phyloP scores from a whole-genome alignment of 805 yeast genomes.

The Pichia insulana region DNA sequence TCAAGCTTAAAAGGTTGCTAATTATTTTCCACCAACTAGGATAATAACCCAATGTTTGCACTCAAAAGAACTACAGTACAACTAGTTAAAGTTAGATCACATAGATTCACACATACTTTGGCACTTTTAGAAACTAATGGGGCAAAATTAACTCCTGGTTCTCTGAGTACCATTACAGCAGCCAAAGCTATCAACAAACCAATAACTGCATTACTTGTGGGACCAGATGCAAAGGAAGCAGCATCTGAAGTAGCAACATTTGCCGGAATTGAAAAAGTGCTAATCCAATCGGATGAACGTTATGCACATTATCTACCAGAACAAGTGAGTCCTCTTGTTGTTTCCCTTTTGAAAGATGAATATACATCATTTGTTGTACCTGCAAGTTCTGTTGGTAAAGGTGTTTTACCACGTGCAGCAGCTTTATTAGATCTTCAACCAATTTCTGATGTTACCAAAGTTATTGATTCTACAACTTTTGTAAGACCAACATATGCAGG shows the following conservation, averaged over 20 bases:
- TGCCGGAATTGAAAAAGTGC: constrained; percentile 43
- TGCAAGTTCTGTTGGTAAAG: constrained; percentile 83
- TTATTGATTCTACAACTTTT: constrained; percentile 61
- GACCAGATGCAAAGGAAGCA: constrained; percentile 47
- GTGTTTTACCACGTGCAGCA: constrained; percentile 76
- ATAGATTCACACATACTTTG: constrained; percentile 57
- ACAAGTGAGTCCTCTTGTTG: constrained; percentile 60
- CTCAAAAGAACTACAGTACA: neutral
- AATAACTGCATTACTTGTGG: constrained; percentile 69
- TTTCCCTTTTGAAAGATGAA: constrained; percentile 33
- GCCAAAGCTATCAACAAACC: constrained; percentile 72
- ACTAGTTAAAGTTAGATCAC: neutral
- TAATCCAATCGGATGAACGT: constrained; percentile 48
- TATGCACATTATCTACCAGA: constrained; percentile 76
- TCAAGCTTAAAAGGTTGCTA: too few relatives aligned
- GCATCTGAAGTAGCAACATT: constrained; percentile 44
- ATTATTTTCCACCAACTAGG: too few relatives aligned
- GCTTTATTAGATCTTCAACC: constrained; percentile 85
- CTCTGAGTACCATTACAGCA: constrained; percentile 68
- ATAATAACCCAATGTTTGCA: too few relatives aligned
- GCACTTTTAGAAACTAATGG: constrained; percentile 64
- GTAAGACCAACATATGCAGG: constrained; percentile 96
- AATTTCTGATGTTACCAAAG: constrained; percentile 67
- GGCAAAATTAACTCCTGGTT: constrained; percentile 50
- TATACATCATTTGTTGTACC: constrained; percentile 66